Evolutionary conservation across 805 yeast species (phyloP), one percentile per base, ranked within the genome.

Genomic region (Metschnikowia koreensis): DNA sequence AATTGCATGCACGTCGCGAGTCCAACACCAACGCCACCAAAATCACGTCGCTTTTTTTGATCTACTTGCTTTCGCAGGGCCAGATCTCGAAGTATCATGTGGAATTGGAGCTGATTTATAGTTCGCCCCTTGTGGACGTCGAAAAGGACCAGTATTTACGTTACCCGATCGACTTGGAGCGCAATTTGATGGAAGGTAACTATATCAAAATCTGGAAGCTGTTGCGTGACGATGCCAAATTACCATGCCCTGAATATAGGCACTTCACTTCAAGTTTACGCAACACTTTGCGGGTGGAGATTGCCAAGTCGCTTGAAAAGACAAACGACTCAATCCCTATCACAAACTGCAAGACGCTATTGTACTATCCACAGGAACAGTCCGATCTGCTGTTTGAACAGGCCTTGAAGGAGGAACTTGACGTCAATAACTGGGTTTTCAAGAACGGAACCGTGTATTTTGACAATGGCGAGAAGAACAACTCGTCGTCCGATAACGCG

Each of bases 101-200:
- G 28, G 97, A 90, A 67, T 76, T 93, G 55, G 97, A 93, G 68
- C 76, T 75, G 52, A 77, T 91, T 58, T 81, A 79, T 59, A 81
- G 80, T 59, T 69, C 73, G 46, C 64, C 66, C 17, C 77, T 77
- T 48, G 74, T 82, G 55, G 93, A 89, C 59, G 75, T 77, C 36
- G 96, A 89, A n/a, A 48, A 63, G 37, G 79, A 74, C 66, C 75
- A 79, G 58, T 89, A 79, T 66, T 75, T 93, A 59, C 80, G 82
- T 44, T 91, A 91, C 66, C 98, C 98, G 26, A 84, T 93, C 48
- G 84, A 84, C 60, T 83, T 94, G 61, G 98, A 94, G 68, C 84
- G 89, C 58, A 89, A 96, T 87, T 81, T 94, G 58, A 90, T 93
- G 86, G 98, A 94, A 71, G 99, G 99, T 41, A 87, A 93, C 58